Base-by-base conservation (phyloP, 805 yeast species). In the Ogataea minuta region DNA sequence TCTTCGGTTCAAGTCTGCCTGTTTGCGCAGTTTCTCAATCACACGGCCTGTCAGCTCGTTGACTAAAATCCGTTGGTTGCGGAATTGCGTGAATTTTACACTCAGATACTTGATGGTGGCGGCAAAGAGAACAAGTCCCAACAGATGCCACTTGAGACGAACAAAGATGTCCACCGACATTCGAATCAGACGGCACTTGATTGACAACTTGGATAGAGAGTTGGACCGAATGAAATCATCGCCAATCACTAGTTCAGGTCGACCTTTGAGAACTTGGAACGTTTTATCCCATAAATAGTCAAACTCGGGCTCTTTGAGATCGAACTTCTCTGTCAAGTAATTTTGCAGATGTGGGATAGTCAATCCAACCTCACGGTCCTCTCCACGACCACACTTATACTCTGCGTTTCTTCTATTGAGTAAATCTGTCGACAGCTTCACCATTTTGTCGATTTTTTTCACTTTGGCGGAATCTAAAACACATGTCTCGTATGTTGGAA, bases 381-480 rank as follows among this genome's bases (percentile, higher is more conserved):
- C 30, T 2, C 67, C 65, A 9, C 49, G 46, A 6, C 67, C 67
- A 44, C 67, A 63, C 30, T 57, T 54, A 24, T 65, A 66, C 44
- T 72, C 70, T 1, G 96, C 96, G 58, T 89, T 84, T 49, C 83
- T 74, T 11, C 76, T 64, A 40, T 93, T 73, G 48, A 91, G 67
- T 36, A 85, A 59, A 46, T 81, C 83, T 28, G 81, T 68, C 1
- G 86, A 76, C 43, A 78, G 76, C 38, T 76, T 74, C 11, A 83
- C 76, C 64, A 88, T 79, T 37, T 76, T 79, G 35, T 76, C 76
- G 14, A 87, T 71, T 51, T 81, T 75, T 46, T 79, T 80, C 25
- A 86, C 81, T 62, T 80, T 85, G 47, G 74, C 77, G 24, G 84
- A 78, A 57, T 91, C 96, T 23, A 89, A 79, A 14, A 81, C 69